Conservation (phyloP, 176 grass and related monocot genomes). For the Triticum aestivum region DNA sequence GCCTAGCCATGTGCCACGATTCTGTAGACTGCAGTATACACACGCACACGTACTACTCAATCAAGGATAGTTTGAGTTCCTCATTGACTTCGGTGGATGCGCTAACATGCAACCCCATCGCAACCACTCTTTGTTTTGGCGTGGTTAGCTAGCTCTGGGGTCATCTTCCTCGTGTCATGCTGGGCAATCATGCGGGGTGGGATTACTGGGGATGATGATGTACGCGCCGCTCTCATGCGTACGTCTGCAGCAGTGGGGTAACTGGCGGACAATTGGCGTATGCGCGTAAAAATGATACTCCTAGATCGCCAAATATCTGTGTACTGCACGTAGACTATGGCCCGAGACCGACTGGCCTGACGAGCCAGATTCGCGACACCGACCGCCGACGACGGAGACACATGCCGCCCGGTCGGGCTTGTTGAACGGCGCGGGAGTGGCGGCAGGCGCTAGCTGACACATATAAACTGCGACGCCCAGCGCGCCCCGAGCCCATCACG, state of each 20-base stretch:
- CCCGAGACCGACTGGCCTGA: too few relatives aligned
- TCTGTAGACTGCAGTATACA: not conserved
- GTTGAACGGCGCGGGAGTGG: too few relatives aligned
- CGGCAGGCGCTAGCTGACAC: too few relatives aligned
- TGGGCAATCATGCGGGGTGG: not conserved
- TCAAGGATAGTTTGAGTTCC: not conserved
- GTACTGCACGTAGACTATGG: not conserved
- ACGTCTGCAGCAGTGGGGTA: not conserved
- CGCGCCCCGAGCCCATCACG: too few relatives aligned
- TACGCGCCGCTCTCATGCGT: not conserved
- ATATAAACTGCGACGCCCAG: too few relatives aligned
- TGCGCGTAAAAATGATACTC: not conserved
- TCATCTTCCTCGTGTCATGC: not conserved
- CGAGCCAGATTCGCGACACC: too few relatives aligned
- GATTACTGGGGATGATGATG: too few relatives aligned
- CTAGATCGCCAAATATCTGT: not conserved
- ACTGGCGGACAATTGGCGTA: not conserved
- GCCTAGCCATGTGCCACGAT: slow-evolving; percentile 26
- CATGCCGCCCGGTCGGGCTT: too few relatives aligned
- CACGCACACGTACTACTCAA: too few relatives aligned
- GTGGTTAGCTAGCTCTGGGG: not conserved
- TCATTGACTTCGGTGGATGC: not conserved
- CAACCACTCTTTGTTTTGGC: not conserved
- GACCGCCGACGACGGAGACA: too few relatives aligned
- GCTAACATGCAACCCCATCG: not conserved